Percentiles rank a stretch among this genome's conserved stretches.
Conservation (phyloP, 2,329 filamentous ascomycete genomes). For the Hypoxylon sp. region DNA sequence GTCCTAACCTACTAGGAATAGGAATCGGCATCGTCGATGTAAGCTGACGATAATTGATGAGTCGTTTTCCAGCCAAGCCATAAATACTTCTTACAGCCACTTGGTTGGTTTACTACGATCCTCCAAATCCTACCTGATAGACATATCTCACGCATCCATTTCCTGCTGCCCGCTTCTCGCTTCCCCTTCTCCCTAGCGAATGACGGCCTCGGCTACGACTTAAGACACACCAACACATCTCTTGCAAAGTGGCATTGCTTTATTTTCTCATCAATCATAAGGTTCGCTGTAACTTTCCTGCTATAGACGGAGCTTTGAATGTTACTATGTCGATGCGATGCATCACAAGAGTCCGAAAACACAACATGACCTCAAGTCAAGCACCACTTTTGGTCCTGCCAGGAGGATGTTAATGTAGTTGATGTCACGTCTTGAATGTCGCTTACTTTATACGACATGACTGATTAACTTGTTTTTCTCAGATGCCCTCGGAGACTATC, state of each 20-base stretch:
- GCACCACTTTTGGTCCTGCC: background rate
- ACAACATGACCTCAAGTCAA: background rate
- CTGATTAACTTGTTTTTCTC: background rate
- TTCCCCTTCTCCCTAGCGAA: background rate
- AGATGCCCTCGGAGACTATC: constrained; percentile 5
- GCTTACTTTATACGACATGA: background rate
- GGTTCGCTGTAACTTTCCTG: background rate
- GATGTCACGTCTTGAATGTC: background rate
- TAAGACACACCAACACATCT: background rate
- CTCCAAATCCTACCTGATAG: background rate
- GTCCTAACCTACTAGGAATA: background rate
- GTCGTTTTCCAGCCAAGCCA: background rate
- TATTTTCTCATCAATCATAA: background rate
- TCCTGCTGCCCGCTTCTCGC: background rate
- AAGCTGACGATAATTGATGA: background rate
- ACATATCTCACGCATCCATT: background rate
- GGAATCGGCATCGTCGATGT: background rate
- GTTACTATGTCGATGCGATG: background rate
- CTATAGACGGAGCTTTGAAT: background rate
- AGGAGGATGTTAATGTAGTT: background rate
- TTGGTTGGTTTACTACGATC: background rate
- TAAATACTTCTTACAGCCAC: background rate
- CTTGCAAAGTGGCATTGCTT: background rate
- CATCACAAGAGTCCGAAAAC: background rate
- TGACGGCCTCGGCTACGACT: background rate